A percentile compares a stretch with the other conserved stretches of the same genome.
Evolutionary conservation across 2,329 filamentous ascomycete genomes (phyloP).

Genomic region (Oidium heveae): DNA sequence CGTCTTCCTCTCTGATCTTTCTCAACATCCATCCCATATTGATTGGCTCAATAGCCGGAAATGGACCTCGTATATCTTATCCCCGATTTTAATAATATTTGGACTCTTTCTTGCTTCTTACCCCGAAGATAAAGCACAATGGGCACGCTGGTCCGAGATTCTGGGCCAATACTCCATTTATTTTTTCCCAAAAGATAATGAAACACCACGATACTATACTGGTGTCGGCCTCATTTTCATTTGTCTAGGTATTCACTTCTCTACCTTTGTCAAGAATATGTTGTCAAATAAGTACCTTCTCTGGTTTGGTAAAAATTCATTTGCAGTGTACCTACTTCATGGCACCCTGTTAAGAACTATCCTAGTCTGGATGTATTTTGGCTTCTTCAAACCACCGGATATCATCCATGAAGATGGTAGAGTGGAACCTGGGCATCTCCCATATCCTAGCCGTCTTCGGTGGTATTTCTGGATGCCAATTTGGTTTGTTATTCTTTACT

Average conservation of each 20-base stretch:
- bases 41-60: constrained; percentile 20
- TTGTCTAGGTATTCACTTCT: constrained; percentile 26
- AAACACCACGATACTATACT: constrained; percentile 24
- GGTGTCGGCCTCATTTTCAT: constrained; percentile 23
- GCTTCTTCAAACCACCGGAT: constrained; percentile 16
- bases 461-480: constrained; percentile 18
- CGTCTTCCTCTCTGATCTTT: constrained; percentile 33
- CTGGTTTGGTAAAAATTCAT: constrained; percentile 37
- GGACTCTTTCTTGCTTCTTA: constrained; percentile 34
- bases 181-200: constrained; percentile 22
- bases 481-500: constrained; percentile 23
- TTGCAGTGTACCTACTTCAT: constrained; percentile 38
- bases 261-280: constrained; percentile 22
- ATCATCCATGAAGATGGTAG: constrained; percentile 13
- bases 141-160: constrained; percentile 26
- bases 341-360: constrained; percentile 32
- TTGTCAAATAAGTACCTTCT: constrained; percentile 29
- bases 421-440: constrained; percentile 13
- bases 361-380: constrained; percentile 33
- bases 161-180: constrained; percentile 18
- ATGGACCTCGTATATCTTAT: constrained; percentile 20
- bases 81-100: constrained; percentile 22
- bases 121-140: constrained; percentile 28
- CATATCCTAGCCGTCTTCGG: constrained; percentile 15
- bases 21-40: constrained; percentile 23